Conservation (phyloP, 2,329 filamentous ascomycete genomes). For the Xylariaceae sp. region DNA sequence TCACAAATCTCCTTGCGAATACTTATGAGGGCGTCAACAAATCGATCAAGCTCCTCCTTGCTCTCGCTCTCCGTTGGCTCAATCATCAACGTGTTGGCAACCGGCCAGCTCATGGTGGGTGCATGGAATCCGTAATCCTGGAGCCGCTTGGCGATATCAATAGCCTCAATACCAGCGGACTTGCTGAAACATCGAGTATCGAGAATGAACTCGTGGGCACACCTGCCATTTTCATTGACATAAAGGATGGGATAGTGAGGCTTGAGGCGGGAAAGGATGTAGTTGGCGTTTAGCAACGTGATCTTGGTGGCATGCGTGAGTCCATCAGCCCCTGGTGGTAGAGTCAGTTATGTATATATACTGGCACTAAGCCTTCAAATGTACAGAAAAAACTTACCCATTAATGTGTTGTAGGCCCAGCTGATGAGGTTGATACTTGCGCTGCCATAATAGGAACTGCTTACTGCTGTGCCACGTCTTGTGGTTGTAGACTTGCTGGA, state of each 20-base stretch:
- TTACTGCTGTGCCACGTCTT: constrained; percentile 63
- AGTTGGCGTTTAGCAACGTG: constrained; percentile 95
- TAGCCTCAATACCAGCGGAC: constrained; percentile 82
- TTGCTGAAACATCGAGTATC: constrained; percentile 87
- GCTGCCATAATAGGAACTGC: constrained; percentile 84
- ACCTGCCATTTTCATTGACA: constrained; percentile 85
- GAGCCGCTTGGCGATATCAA: constrained; percentile 94
- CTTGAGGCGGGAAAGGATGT: constrained; percentile 86
- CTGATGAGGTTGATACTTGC: constrained; percentile 93
- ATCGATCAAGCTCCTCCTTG: constrained; percentile 90
- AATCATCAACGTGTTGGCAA: constrained; percentile 96
- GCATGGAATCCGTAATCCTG: constrained; percentile 98
- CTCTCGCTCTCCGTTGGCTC: constrained; percentile 95
- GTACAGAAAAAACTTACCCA: constrained; percentile 64
- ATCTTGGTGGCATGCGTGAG: constrained; percentile 90
- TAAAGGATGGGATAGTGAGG: constrained; percentile 92
- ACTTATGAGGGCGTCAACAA: constrained; percentile 86
- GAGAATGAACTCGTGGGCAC: constrained; percentile 97
- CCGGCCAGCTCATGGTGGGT: constrained; percentile 96
- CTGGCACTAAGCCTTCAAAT: too few species aligned
- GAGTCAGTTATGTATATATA: constrained; percentile 26
- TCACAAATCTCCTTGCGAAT: constrained; percentile 86
- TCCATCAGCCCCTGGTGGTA: constrained; percentile 63
- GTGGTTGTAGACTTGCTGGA: background rate
- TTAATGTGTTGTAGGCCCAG: constrained; percentile 94